Base-by-base conservation (phyloP, 2,329 filamentous ascomycete species). In the Aspergillus sp. region DNA sequence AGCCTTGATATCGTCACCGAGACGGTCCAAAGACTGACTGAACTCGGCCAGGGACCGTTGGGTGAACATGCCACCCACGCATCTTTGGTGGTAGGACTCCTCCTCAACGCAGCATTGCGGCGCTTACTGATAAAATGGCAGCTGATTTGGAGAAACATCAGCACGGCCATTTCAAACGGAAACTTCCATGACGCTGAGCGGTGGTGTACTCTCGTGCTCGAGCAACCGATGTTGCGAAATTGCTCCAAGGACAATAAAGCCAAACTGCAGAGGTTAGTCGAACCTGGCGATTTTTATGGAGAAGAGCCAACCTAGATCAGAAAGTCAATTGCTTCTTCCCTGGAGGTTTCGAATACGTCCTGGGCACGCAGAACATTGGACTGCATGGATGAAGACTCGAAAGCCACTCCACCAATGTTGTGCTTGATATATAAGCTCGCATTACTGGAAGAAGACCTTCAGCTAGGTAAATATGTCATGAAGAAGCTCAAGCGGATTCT, bases 81-180 rank as follows among this genome's bases (percentile, higher is more conserved):
- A 30, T 52, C 51, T 26, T 48, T 66, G 19, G 57, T 65, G 43
- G 65, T 68, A 41, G 38, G 52, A 19, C 3, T 15, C 2, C 10
- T n/a, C 11, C 22, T 10, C 19, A 22, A 22, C 19, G 8, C 4
- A 5, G 5, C 13, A 8, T 8, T 16, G 8, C 8, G 4, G 10
- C 16, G 2, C 15, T 12, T 25, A 34, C 20, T 35, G 10, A 42
- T 33, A 34, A 33, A 10, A 6, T 16, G 20, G 14, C 35, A 89
- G 82, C 57, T 94, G 3, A 61, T 94, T 3, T 95, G 86, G 86
- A 91, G 86, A 57, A 73, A 70, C 15, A 66, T 83, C n/a, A 81
- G 86, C 32, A 58, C 66, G 1, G 64, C 66, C 10, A 75, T 74
- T 40, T 60, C 59, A 1, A 66, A 72, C 19, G 63, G 68, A 2